These are phyloP conservation scores for Lachnellula subtilissima DNA, from an alignment of 2,329 filamentous ascomycete genomes.

Conservation along the genomic window DNA sequence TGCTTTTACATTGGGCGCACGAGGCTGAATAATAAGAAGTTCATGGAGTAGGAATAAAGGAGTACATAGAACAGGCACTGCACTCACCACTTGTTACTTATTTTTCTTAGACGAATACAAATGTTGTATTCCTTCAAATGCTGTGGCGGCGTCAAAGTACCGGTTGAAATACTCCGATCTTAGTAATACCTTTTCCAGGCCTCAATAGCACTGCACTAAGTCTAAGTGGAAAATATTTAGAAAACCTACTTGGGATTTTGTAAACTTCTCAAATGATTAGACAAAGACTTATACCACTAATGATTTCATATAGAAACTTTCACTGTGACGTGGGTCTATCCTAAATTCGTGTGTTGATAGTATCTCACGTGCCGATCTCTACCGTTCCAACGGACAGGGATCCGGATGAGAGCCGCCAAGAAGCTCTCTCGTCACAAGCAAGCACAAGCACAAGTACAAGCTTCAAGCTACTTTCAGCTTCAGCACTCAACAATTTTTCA, in stretches of 20 bases:
- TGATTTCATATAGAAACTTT: not conserved
- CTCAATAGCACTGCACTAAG: no score
- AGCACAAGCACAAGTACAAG: not conserved
- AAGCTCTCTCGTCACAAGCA: not conserved
- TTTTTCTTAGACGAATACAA: not conserved
- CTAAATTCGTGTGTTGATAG: not conserved
- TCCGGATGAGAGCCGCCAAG: no score
- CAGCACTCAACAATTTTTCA: not conserved
- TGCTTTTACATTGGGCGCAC: constrained; percentile 10
- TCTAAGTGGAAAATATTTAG: no score
- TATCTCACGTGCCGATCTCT: not conserved
- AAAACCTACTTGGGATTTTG: no score
- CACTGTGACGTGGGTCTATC: not conserved
- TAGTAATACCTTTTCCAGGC: not conserved
- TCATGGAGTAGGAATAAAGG: not conserved
- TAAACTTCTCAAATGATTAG: no score
- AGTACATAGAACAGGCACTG: not conserved
- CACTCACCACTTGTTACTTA: not conserved
- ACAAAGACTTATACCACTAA: no score
- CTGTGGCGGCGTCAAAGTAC: not conserved
- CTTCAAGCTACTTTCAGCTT: not conserved
- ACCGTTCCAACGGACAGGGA: no score
- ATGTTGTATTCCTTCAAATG: not conserved
- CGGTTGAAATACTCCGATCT: not conserved
- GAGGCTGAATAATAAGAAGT: not conserved